Conservation (phyloP, 164 flowering plant species). For the Sextonia rubra region DNA sequence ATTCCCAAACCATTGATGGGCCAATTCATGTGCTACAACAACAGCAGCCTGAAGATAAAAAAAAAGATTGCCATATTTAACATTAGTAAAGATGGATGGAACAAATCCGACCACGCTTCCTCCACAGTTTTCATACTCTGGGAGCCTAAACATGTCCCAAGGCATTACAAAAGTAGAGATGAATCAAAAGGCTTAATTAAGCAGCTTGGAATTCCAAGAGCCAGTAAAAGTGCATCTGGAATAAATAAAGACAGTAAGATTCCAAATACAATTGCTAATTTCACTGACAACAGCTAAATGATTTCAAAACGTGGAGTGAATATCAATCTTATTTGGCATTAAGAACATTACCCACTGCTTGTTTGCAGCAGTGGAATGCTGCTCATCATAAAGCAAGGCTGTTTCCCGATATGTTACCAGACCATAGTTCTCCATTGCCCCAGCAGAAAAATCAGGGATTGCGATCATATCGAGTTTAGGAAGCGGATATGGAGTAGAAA, state of each 20-base stretch:
- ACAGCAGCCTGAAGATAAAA: conserved; percentile 61
- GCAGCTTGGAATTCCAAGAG: background rate
- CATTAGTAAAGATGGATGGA: too few relatives aligned
- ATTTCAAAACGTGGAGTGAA: background rate
- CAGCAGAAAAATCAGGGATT: conserved; percentile 97
- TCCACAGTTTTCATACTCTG: background rate
- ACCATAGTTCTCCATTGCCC: conserved; percentile 99
- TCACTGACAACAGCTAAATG: background rate
- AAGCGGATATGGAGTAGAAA: conserved; percentile 75
- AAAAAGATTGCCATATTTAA: background rate
- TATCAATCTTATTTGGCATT: background rate
- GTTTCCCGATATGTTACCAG: conserved; percentile 91
- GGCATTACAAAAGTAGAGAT: background rate
- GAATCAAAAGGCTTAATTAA: background rate
- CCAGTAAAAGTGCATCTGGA: background rate
- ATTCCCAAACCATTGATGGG: conserved; percentile 99
- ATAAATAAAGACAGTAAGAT: background rate
- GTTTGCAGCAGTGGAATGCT: conserved; percentile 86
- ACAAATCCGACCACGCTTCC: too few relatives aligned
- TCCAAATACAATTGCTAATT: background rate
- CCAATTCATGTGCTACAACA: conserved; percentile 96
- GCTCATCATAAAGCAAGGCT: conserved; percentile 87
- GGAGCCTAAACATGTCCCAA: background rate
- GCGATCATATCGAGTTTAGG: conserved; percentile 98
- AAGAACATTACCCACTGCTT: conserved; percentile 67